Evolutionary conservation across 306 rosid genomes (phyloP), one percentile per base, ranked within the genome.

Genomic region (Prunus kanzakura): DNA sequence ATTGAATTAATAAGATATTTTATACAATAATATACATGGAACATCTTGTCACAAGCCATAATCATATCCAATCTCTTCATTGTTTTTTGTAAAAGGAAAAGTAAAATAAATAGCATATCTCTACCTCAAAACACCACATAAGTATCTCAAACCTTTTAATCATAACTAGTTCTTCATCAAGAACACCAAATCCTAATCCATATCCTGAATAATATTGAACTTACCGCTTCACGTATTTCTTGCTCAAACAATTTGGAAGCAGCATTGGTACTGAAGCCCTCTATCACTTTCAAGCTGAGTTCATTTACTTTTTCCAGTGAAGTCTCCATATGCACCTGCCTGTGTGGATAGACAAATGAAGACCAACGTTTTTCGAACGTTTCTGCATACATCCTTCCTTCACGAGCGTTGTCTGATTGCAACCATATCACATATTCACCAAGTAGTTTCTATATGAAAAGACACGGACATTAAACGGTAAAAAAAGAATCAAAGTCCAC

Each of bases 181-280:
- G 27, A 51, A 11, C 32, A 20, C 32, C 38, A 32, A 7, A 5
- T 45, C 25, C 13, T 41, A 45, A 43, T 47, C 63, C 25, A 62
- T 76, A 62, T 72, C 58, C 58, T 47, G 49, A 56, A 58, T 72
- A 76, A 22, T 76, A 64, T 30, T 67, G 27, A 84, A 62, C 93
- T 87, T 84, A 92, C 97, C 88, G 75, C 88, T 82, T 88, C 93
- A 18, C 91, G 91, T 61, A 95, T 84, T 88, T 92, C 96, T 83
- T 84, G 86, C 71, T 92, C 97, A 81, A 87, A 90, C 77, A 84
- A 78, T 73, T 89, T 89, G 76, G 97, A 87, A 75, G 90, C 93
- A 80, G 93, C 93, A 78, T 77, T 80, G 25, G 88, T 80, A 81
- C 92, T 87, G 82, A 92, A 92, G 80, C 81, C 84, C 82, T 81